Evolutionary conservation across 805 yeast genomes (phyloP), one percentile per base, ranked within the genome.

Genomic region (Naumovozyma castellii): DNA sequence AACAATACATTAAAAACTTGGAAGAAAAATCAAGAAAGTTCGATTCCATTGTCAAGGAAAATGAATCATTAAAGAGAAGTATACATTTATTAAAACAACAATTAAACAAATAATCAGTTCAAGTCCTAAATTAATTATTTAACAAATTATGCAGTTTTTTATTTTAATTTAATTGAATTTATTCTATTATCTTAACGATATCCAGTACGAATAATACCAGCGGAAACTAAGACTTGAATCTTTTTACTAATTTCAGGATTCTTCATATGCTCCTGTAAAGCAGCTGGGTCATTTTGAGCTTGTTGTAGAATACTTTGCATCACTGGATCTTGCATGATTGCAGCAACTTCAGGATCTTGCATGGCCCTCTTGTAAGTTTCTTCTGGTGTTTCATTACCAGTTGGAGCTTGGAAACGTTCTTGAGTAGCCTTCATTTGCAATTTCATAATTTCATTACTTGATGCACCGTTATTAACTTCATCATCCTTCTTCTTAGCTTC

Each of bases 241-340:
- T 92, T 92, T 63, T 79, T 80, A 57, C 79, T 76, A 37, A 92
- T 84, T 45, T 79, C 94, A 32, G 98, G 97, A 66, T 92, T 92
- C 72, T 78, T 84, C 96, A 92, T 87, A 67, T 92, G 98, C 55
- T 90, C 97, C 61, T 84, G 94, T 53, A 92, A 73, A 40, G 97
- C 97, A 34, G 95, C 95, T 37, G 98, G 98, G 61, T 92, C 84
- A 44, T 78, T 84, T 62, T 81, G 84, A 15, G 97, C 97, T 68
- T 92, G 99, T 51, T 77, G 81, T 61, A 92, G 72, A 49, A 92
- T 92, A 41, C 90, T 80, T 67, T 87, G 92, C 97, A 92, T 90
- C 33, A 90, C 87, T 10, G 97, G 96, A 59, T 88, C 96, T 61
- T 83, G 86, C 65, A 92, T 71, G 46, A 90, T 87, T 37, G 78